Conservation (phyloP, 1,139 yeast genomes). For the Debaryomyces nepalensis region DNA sequence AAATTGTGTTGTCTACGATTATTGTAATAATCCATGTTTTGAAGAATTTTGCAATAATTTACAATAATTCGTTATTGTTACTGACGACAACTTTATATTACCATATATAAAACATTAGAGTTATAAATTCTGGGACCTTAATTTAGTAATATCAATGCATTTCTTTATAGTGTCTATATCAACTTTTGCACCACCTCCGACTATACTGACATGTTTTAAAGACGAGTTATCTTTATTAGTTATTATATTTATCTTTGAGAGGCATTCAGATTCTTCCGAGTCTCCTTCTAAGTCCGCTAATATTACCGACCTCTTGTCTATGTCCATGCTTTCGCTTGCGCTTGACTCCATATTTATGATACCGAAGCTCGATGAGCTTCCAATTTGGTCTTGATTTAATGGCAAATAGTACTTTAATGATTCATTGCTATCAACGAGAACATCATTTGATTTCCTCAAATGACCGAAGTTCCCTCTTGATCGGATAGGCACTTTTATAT, state of each 20-base stretch:
- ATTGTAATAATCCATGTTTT: no score
- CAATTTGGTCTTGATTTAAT: constrained; percentile 40
- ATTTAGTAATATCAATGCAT: constrained; percentile 50
- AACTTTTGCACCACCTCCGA: constrained; percentile 51
- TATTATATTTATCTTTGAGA: constrained; percentile 47
- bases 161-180: constrained; percentile 49
- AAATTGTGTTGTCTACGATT: no score
- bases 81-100: no score
- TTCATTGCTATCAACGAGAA: constrained; percentile 33
- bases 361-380: constrained; percentile 70
- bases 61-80: no score
- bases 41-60: no score
- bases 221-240: constrained; percentile 28
- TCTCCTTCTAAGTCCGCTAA: constrained; percentile 80
- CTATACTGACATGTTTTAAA: constrained; percentile 35
- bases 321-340: constrained; percentile 26
- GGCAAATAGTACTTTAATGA: constrained; percentile 32
- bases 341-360: constrained; percentile 45
- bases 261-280: constrained; percentile 64
- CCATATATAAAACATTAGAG: constrained; percentile 3
- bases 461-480: constrained; percentile 56
- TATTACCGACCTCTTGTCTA: constrained; percentile 41
- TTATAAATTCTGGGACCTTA: constrained; percentile 25
- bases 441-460: constrained; percentile 42
- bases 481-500: constrained; percentile 54